Conservation (phyloP, 306 rosid genomes). For the Corylus heterophylla region DNA sequence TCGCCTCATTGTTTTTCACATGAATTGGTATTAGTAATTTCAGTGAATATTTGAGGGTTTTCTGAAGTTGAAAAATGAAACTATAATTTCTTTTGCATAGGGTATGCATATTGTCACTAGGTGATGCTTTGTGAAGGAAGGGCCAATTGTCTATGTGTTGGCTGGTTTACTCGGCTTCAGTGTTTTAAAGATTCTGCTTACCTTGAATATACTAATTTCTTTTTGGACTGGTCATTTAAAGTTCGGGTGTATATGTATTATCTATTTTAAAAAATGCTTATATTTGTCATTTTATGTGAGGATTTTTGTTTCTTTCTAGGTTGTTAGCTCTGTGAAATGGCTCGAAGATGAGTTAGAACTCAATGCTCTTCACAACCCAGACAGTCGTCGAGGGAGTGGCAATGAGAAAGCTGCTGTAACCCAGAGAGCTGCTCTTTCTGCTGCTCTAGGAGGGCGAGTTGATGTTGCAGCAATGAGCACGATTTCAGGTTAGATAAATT, state of each 20-base stretch:
- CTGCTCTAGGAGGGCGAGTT: slow-evolving; percentile 94
- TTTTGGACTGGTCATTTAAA: slow-evolving; percentile 8
- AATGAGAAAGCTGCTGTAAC: slow-evolving; percentile 92
- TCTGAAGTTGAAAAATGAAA: background rate
- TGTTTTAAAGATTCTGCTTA: background rate
- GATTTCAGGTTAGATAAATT: slow-evolving; percentile 67
- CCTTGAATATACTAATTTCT: background rate
- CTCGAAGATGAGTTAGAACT: slow-evolving; percentile 97
- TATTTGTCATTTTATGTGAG: background rate
- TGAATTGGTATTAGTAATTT: background rate
- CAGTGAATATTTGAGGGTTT: background rate
- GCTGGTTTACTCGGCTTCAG: background rate
- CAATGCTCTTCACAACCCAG: slow-evolving; percentile 96
- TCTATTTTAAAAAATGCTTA: background rate
- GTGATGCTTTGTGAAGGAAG: background rate
- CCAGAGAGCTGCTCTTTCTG: slow-evolving; percentile 93
- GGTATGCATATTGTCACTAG: background rate
- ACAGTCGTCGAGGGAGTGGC: slow-evolving; percentile 84
- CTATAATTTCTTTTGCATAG: background rate
- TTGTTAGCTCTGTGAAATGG: slow-evolving; percentile 99
- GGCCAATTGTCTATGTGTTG: background rate
- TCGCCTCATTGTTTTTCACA: background rate
- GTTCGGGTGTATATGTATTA: background rate
- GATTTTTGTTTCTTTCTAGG: slow-evolving; percentile 48
- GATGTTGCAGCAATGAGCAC: slow-evolving; percentile 86